These are phyloP conservation scores for Plasmodium blacklocki DNA, from an alignment of 169 alveolate genomes.

Conservation along the genomic window DNA sequence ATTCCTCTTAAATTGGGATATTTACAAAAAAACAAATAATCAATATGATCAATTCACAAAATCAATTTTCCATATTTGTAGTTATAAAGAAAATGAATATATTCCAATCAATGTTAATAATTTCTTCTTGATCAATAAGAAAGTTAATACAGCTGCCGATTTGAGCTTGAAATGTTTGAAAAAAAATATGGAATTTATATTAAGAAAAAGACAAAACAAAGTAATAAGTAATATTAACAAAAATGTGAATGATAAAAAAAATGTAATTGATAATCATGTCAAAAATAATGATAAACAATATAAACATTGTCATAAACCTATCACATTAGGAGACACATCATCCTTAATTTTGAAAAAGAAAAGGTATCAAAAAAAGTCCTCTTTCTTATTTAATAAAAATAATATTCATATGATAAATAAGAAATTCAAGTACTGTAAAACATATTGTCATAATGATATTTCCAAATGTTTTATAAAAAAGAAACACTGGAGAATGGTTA, in stretches of 20 bases:
- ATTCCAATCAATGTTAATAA: constrained; percentile 33
- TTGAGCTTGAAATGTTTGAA: constrained; percentile 15
- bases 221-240: background rate
- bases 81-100: constrained; percentile 37
- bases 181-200: constrained; percentile 49
- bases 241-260: background rate
- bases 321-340: background rate
- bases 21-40: background rate
- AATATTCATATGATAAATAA: background rate
- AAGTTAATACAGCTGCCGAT: constrained; percentile 3
- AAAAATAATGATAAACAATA: no score
- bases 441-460: background rate
- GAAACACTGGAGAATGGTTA: background rate
- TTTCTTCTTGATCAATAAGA: constrained; percentile 18
- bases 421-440: background rate
- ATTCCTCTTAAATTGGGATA: background rate
- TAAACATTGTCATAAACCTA: no score
- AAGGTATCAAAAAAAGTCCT: background rate
- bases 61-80: constrained; percentile 31
- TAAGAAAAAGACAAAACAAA: constrained; percentile 6
- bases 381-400: no score
- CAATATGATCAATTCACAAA: background rate
- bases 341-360: background rate
- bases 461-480: background rate
- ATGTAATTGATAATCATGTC: no score